Percentiles rank a stretch among this genome's conserved stretches.
These are phyloP conservation scores for Suillus hirtellus DNA, from an alignment of 768 basidiomycete genomes.

Conservation along the genomic window DNA sequence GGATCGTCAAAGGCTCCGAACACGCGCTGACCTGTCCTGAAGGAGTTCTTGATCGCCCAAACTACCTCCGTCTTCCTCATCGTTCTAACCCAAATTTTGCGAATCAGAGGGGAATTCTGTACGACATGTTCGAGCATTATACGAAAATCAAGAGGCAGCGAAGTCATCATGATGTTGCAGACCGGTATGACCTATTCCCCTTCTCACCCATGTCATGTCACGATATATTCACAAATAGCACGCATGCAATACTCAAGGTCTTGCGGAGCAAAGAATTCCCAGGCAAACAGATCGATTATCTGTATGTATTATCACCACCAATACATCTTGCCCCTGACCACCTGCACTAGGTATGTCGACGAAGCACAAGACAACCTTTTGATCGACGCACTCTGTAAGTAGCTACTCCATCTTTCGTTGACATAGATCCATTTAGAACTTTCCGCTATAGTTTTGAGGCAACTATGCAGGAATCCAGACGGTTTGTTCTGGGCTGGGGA, in stretches of 20 bases:
- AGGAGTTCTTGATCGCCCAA: slow-evolving; percentile 41
- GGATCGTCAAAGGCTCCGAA: too few relatives aligned
- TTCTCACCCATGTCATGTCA: background rate
- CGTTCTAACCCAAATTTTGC: slow-evolving; percentile 59
- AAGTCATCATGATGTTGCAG: slow-evolving; percentile 56
- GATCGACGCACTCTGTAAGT: slow-evolving; percentile 59
- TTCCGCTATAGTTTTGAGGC: slow-evolving; percentile 50
- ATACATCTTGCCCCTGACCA: background rate
- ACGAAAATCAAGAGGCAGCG: slow-evolving; percentile 41
- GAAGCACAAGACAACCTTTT: slow-evolving; percentile 75
- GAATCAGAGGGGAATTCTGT: slow-evolving; percentile 46
- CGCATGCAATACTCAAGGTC: slow-evolving; percentile 47
- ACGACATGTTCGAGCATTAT: slow-evolving; percentile 56
- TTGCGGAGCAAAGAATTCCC: slow-evolving; percentile 21
- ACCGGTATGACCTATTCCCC: slow-evolving; percentile 41
- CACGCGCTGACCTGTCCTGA: too few relatives aligned
- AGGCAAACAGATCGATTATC: slow-evolving; percentile 50
- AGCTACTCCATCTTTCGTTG: background rate
- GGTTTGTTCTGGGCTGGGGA: too few relatives aligned
- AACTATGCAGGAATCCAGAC: slow-evolving; percentile 52
- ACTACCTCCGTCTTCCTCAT: slow-evolving; percentile 50
- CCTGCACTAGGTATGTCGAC: slow-evolving; percentile 58
- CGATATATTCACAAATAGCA: slow-evolving; percentile 34
- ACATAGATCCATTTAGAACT: background rate
- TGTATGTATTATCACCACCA: slow-evolving; percentile 41